Conservation (phyloP, 768 basidiomycete genomes). For the Auriculariales sp. region DNA sequence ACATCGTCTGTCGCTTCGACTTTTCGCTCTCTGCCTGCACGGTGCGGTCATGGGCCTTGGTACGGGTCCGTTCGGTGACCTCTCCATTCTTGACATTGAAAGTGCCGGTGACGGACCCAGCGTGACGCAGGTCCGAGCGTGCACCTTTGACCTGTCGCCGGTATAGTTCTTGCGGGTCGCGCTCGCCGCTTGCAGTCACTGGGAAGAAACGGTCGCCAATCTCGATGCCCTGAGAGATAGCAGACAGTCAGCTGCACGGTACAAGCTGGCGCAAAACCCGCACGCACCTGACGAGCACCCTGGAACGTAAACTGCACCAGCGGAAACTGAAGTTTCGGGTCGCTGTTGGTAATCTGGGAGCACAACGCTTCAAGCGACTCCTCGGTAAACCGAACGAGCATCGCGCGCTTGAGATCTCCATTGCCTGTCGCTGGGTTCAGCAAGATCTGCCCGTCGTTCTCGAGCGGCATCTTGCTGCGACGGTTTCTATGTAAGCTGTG, state of each 20-base stretch:
- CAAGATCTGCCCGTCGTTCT: slow-evolving; percentile 35
- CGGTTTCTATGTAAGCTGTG: too few species aligned
- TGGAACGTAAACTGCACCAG: slow-evolving; percentile 47
- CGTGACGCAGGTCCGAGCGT: slow-evolving; percentile 52
- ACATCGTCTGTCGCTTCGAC: slow-evolving; percentile 31
- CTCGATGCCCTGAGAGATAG: slow-evolving; percentile 37
- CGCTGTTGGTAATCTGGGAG: slow-evolving; percentile 12
- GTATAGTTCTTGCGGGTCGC: slow-evolving; percentile 54
- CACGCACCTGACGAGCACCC: too few species aligned
- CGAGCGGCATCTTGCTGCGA: slow-evolving; percentile 80
- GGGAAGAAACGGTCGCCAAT: slow-evolving; percentile 54
- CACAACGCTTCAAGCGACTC: slow-evolving; percentile 60
- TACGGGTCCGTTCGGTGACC: slow-evolving; percentile 13
- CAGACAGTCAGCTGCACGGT: background rate
- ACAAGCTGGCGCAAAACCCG: background rate
- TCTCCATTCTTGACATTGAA: slow-evolving; percentile 42
- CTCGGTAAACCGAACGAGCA: slow-evolving; percentile 61
- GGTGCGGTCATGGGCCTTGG: slow-evolving; percentile 26
- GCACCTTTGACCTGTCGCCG: slow-evolving; percentile 45
- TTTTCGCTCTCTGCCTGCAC: slow-evolving; percentile 28
- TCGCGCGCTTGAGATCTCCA: slow-evolving; percentile 53
- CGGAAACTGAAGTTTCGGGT: slow-evolving; percentile 3
- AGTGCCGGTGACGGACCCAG: slow-evolving; percentile 62
- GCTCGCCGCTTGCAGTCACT: slow-evolving; percentile 39
- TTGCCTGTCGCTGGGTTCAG: slow-evolving; percentile 41